Conservation (phyloP, 208 protist species). For the Crithidia expoeki region DNA sequence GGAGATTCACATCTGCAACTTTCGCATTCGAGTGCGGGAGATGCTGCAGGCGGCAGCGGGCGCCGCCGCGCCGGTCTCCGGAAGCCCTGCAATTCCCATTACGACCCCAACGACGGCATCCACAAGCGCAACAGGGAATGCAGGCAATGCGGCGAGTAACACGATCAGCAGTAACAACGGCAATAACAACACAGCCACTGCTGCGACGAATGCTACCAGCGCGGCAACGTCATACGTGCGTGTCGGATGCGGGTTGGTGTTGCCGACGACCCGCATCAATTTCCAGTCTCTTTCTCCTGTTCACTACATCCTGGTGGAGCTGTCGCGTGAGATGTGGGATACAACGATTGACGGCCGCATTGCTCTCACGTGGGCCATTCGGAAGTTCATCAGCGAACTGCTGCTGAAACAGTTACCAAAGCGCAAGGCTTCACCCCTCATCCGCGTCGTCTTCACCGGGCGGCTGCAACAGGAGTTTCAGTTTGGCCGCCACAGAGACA, state of each 20-base stretch:
- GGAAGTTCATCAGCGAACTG: conserved; percentile 77
- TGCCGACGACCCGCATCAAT: conserved; percentile 69
- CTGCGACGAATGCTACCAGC: neutral
- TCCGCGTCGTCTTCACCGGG: conserved; percentile 78
- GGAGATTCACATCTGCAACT: conserved; percentile 70
- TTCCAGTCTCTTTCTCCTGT: conserved; percentile 81
- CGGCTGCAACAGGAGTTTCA: conserved; percentile 55
- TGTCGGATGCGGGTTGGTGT: conserved; percentile 74
- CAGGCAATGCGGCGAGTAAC: neutral
- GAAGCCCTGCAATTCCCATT: conserved; percentile 27
- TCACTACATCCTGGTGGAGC: conserved; percentile 80
- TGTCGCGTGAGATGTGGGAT: conserved; percentile 85
- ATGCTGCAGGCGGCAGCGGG: conserved; percentile 45
- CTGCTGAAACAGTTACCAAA: conserved; percentile 68
- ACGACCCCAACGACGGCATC: neutral
- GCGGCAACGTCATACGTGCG: conserved; percentile 26
- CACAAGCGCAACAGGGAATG: neutral
- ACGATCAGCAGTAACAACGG: neutral
- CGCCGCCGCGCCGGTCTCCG: neutral
- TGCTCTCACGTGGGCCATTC: conserved; percentile 67
- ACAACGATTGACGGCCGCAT: conserved; percentile 80
- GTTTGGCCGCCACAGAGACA: conserved; percentile 53
- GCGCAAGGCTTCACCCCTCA: conserved; percentile 65
- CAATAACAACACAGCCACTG: conserved; percentile 4
- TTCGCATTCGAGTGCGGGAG: conserved; percentile 72